Conservation (phyloP, 495 filamentous ascomycete genomes). For the Entonaema liquescens region DNA sequence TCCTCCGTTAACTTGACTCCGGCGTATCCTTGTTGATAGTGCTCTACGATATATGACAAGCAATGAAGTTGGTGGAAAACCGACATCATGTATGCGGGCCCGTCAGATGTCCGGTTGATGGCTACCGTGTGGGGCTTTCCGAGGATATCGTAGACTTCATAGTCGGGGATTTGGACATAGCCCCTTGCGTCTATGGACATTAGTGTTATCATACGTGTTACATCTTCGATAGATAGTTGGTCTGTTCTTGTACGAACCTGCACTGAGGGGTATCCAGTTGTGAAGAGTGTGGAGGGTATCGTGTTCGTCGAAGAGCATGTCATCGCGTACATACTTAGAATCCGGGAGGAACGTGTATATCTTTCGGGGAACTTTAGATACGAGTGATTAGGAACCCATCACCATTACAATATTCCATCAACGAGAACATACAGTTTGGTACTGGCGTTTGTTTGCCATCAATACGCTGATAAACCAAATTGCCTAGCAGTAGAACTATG, state of each 20-base stretch:
- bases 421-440: slow-evolving; percentile 35
- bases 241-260: slow-evolving; percentile 33
- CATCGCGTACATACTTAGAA: slow-evolving; percentile 50
- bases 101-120: slow-evolving; percentile 47
- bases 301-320: slow-evolving; percentile 55
- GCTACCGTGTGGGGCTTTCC: slow-evolving; percentile 49
- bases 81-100: slow-evolving; percentile 59
- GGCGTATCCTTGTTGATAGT: slow-evolving; percentile 53
- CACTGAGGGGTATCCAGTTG: slow-evolving; percentile 56
- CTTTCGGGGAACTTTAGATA: slow-evolving; percentile 51
- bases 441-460: slow-evolving; percentile 28
- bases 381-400: slow-evolving; percentile 2
- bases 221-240: neutral
- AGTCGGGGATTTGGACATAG: slow-evolving; percentile 50
- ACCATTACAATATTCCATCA: neutral
- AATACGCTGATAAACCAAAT: slow-evolving; percentile 21
- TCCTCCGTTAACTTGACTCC: slow-evolving; percentile 50
- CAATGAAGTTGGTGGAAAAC: slow-evolving; percentile 65
- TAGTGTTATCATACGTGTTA: neutral
- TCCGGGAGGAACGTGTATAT: slow-evolving; percentile 53
- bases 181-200: slow-evolving; percentile 49
- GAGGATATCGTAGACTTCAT: slow-evolving; percentile 46
- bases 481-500: slow-evolving; percentile 28
- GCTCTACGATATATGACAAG: slow-evolving; percentile 55
- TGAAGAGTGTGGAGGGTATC: slow-evolving; percentile 54